Percentiles rank a stretch among this genome's conserved stretches.
phyloP scores from a whole-genome alignment of 148 eudicot species.

The Camellia sinensis region DNA sequence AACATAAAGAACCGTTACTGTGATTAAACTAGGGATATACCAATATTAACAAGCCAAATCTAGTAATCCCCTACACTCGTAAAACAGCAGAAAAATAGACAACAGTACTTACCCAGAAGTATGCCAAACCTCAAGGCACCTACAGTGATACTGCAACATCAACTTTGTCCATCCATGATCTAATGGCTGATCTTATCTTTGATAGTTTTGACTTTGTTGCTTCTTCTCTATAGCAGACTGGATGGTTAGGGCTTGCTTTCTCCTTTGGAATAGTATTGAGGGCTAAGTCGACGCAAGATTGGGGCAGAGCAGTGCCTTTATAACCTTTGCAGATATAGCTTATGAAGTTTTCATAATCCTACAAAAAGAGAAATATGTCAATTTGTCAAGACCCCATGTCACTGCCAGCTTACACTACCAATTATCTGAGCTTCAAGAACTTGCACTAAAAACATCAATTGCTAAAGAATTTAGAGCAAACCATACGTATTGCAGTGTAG shows the following conservation, averaged over 20 bases:
- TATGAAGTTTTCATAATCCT: slow-evolving; percentile 62
- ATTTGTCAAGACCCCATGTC: neutral
- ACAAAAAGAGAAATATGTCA: slow-evolving; percentile 10
- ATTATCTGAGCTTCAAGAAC: neutral
- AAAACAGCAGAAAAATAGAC: neutral
- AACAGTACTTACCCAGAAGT: neutral
- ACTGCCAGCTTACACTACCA: neutral
- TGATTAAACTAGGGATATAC: neutral
- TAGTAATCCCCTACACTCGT: neutral
- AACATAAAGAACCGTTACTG: neutral
- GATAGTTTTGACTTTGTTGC: slow-evolving; percentile 22
- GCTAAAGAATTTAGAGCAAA: neutral
- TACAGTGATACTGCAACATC: slow-evolving; percentile 24
- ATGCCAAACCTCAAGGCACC: slow-evolving; percentile 26
- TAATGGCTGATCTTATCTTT: slow-evolving; percentile 10
- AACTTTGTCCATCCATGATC: slow-evolving; percentile 29
- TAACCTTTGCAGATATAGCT: slow-evolving; percentile 73
- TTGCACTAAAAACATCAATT: neutral
- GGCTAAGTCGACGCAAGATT: slow-evolving; percentile 43
- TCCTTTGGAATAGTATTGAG: slow-evolving; percentile 13
- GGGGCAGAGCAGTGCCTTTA: slow-evolving; percentile 50
- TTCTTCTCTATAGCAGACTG: slow-evolving; percentile 27
- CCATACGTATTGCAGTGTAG: neutral
- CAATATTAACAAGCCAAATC: neutral
- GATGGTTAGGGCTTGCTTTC: slow-evolving; percentile 20